Percentiles rank a stretch among this genome's conserved stretches.
Evolutionary conservation across 1,139 yeast genomes (phyloP).

Genomic region (Neolecta irregularis): DNA sequence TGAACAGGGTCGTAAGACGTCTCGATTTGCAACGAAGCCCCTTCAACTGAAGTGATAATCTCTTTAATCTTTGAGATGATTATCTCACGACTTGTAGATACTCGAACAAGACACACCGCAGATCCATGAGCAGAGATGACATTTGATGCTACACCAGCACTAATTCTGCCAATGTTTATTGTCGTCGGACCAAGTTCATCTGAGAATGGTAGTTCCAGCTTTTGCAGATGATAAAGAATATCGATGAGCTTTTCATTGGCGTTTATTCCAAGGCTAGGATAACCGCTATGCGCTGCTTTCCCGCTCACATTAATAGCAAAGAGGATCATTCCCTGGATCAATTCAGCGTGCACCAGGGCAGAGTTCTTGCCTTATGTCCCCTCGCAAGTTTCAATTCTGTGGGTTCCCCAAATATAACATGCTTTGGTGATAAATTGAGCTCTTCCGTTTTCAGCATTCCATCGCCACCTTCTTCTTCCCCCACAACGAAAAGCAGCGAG

Average conservation of each 20-base stretch:
- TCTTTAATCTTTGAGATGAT: conserved; percentile 28
- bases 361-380: conserved; percentile 38
- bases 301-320: conserved; percentile 36
- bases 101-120: conserved; percentile 39
- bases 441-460: conserved; percentile 36
- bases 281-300: conserved; percentile 48
- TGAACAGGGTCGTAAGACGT: conserved; percentile 17
- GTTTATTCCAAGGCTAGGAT: conserved; percentile 52
- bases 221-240: conserved; percentile 30
- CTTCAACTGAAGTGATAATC: conserved; percentile 23
- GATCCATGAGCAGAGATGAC: conserved; percentile 47
- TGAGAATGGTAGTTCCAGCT: conserved; percentile 33
- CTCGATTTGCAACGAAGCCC: conserved; percentile 19
- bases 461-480: conserved; percentile 49
- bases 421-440: conserved; percentile 38
- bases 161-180: conserved; percentile 40
- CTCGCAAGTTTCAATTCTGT: conserved; percentile 53
- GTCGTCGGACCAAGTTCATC: conserved; percentile 47
- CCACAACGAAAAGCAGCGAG: conserved; percentile 47
- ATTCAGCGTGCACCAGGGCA: conserved; percentile 5
- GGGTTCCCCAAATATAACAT: conserved; percentile 60
- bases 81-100: conserved; percentile 33
- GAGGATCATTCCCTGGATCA: conserved; percentile 29
- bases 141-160: conserved; percentile 50
- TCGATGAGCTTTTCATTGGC: conserved; percentile 45